Evolutionary conservation across 2,329 filamentous ascomycete species (phyloP).

Genomic region (Simplicillium aogashimaense): DNA sequence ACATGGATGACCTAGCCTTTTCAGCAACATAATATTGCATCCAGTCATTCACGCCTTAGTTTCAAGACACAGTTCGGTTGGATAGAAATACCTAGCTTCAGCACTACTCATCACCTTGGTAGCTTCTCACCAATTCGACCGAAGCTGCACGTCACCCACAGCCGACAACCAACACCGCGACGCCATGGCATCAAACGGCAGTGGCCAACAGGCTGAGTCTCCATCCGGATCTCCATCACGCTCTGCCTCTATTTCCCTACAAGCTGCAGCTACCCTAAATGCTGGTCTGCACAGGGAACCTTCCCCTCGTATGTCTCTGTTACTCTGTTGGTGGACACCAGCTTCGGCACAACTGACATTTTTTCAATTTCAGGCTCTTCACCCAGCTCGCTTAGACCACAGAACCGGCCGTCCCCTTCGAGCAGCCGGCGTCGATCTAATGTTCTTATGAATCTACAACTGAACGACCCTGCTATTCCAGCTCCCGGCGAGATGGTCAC

Average conservation of each 20-base stretch:
- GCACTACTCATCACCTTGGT: too few species aligned
- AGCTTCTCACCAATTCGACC: neutral
- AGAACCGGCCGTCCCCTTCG: constrained; percentile 33
- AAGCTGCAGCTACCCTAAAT: constrained; percentile 69
- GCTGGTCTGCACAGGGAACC: constrained; percentile 61
- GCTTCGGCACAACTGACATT: constrained; percentile 5
- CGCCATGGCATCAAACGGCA: constrained; percentile 20
- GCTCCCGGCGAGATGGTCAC: constrained; percentile 60
- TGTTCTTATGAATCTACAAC: constrained; percentile 62
- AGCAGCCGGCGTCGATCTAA: constrained; percentile 54
- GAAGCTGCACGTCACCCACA: neutral
- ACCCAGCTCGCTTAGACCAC: constrained; percentile 36
- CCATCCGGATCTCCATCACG: constrained; percentile 53
- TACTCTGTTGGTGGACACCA: neutral
- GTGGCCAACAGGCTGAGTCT: constrained; percentile 29
- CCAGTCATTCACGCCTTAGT: too few species aligned
- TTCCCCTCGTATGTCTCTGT: constrained; percentile 40
- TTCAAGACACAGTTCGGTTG: too few species aligned
- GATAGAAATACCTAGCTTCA: too few species aligned
- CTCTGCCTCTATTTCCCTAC: constrained; percentile 59
- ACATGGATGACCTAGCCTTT: too few species aligned
- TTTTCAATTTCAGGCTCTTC: constrained; percentile 32
- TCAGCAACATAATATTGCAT: too few species aligned
- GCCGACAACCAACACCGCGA: neutral
- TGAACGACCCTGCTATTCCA: constrained; percentile 61